Base-by-base conservation (phyloP, 179 eudicot genomes). In the Beta macrorhiza region DNA sequence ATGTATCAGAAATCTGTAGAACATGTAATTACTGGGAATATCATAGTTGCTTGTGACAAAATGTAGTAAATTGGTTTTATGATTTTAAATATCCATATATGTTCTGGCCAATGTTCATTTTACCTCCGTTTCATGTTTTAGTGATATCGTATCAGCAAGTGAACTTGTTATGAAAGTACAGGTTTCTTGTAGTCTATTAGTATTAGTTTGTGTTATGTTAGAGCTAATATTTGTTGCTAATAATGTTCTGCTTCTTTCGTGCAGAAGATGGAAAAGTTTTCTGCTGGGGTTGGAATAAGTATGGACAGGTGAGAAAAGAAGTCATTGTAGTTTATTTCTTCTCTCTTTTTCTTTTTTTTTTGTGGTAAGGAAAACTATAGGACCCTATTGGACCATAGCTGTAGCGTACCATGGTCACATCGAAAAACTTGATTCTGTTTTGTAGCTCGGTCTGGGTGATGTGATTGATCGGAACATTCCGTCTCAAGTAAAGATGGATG, bases 261-360 rank as follows among this genome's bases (percentile, higher is more conserved):
- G 85, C 56, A 92, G 98, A 90, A 63, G 91, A 90, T 76, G 97
- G 93, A 4, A 89, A 93, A 81, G 89, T 90, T 29, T 97, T 92
- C 83, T 87, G 97, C 86, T 97, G 99, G 98, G 99, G 99, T 37
- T 97, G 99, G 99, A 97, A 95, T 90, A 96, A 94, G 84, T 96
- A 96, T 83, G 99, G 98, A 57, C 98, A 94, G 99, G 99, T 96
- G 89, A 11, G 57, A 25, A 57, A 70, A 56, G 8, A 37, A 17
- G 25, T 42, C 16, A 37, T n/a, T 37, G 10, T 37, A 37, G 42
- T 37, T 37, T 3, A 2, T 37, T 37, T 37, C 42, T 37, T 37
- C 42, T 37, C 42, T 37, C 4, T 37, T 29, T 29, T 29, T 29
- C 32, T 29, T 29, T 29, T n/a, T n/a, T n/a, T 29, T 29, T 29